These are phyloP conservation scores for Boeremia exigua DNA, from an alignment of 2,329 filamentous ascomycete species.

Conservation along the genomic window DNA sequence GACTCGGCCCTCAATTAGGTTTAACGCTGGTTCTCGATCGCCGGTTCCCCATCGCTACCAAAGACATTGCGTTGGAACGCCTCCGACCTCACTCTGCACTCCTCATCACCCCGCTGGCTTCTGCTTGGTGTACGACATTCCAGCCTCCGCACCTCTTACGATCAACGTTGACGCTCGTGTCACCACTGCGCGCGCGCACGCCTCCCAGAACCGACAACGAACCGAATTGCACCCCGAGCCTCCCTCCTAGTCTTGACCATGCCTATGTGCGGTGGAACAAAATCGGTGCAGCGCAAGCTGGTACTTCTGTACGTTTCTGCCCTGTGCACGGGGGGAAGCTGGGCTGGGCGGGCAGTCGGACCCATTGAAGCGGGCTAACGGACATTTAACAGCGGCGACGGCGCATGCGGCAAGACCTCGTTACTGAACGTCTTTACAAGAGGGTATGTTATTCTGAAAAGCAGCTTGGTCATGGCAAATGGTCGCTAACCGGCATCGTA, in stretches of 20 bases:
- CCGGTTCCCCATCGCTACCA: slow-evolving; percentile 22
- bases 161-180: slow-evolving; percentile 21
- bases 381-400: slow-evolving; percentile 73
- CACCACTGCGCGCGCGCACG: slow-evolving; percentile 36
- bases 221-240: slow-evolving; percentile 29
- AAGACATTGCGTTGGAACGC: slow-evolving; percentile 29
- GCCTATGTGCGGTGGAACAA: slow-evolving; percentile 59
- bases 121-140: slow-evolving; percentile 14
- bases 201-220: slow-evolving; percentile 30
- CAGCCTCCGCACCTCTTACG: slow-evolving; percentile 16
- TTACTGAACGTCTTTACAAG: slow-evolving; percentile 97
- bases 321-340: neutral
- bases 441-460: slow-evolving; percentile 68
- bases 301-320: slow-evolving; percentile 75
- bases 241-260: slow-evolving; percentile 38
- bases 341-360: slow-evolving; percentile 5
- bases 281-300: slow-evolving; percentile 94
- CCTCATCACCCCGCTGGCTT: slow-evolving; percentile 23
- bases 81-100: slow-evolving; percentile 19
- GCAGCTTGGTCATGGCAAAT: neutral
- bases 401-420: slow-evolving; percentile 96
- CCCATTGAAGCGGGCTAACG: slow-evolving; percentile 35
- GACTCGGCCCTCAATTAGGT: slow-evolving; percentile 19
- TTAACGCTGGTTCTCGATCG: slow-evolving; percentile 20
- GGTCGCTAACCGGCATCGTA: slow-evolving; percentile 44